Base-by-base conservation (phyloP, 2,329 filamentous ascomycete genomes). In the Ceratocystis alfenasii region DNA sequence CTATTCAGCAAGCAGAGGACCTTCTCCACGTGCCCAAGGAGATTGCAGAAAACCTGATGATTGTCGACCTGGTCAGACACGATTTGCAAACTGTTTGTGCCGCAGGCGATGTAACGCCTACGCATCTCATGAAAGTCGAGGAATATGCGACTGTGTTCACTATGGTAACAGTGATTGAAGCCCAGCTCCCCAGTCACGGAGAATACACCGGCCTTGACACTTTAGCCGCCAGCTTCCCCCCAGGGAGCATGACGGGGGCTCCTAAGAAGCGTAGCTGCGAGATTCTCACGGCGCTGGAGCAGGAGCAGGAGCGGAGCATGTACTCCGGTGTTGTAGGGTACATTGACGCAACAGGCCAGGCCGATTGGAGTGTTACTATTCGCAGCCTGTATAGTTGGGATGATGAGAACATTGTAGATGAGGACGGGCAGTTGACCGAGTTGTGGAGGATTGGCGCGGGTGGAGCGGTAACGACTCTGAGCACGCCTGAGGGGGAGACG, bases 11-110 rank as follows among this genome's bases (percentile, higher is more conserved):
- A 71, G 92, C 93, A 0, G 84, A 87, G 68, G 77, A 78, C 33
- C 83, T 95, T 48, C 82, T 96, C 15, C 84, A 87, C 66, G 82
- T 89, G 0, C 87, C 89, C 25, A 97, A 97, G 74, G 94, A 97
- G 74, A 86, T 89, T 71, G 93, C 93, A 0, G 93, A 97, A 77
- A 97, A 97, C 72, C 81, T 97, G 28, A 97, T 97, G 94, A 96
- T 97, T 71, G 92, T 96, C 1, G 93, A 97, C 74, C 80, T 97
- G 0, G 94, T 96, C n/a, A 84, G 93, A 0, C 93, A 97, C 72
- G 93, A 97, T 74, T 79, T 97, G 12, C 88, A 95, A 74, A 85
- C 87, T n/a, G 86, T 95, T 7, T 90, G 87, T 68, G 89, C 89
- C 4, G 82, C 87, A 1, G 86, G 85, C 0, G 82, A 83, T 67